Base-by-base conservation (phyloP, 2,329 filamentous ascomycete genomes). In the Epicoccum nigrum region DNA sequence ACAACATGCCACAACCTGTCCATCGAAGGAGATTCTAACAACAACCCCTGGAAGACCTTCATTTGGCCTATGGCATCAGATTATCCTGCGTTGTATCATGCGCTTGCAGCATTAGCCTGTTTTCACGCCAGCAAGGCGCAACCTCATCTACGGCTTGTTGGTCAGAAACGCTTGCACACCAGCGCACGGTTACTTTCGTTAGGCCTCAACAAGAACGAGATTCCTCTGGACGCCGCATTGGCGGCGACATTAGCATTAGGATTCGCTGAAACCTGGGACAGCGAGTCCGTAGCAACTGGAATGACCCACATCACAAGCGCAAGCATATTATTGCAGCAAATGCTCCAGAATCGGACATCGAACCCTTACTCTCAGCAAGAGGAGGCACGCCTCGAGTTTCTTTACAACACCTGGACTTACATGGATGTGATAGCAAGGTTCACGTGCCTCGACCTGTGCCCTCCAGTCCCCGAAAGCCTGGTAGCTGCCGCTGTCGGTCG, bases 351-450 rank as follows among this genome's bases (percentile, higher is more conserved):
- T 50, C 74, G 79, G 58, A 63, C 72, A 55, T 63, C 60, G 30
- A 58, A 67, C 3, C 61, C 72, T 40, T 55, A 70, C 27, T 59
- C 60, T 12, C 77, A 74, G 2, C 59, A 66, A 12, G 48, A 57
- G 8, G 51, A 58, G 8, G 73, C 77, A 28, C 74, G 84, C 4
- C 73, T 88, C 23, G 81, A 81, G 39, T 89, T 89, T 60, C 73
- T 89, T 13, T 85, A 83, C 69, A 88, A 87, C 63, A 85, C 83
- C 4, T 89, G 84, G 83, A 78, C 88, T 7, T 89, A 89, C 60
- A 86, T 88, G 81, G 85, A 88, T 66, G 86, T 87, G 19, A 85
- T 89, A 53, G 83, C 86, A n/a, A 80, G 86, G 12, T 74, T 89
- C 34, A 88, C 85, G 0, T 84, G 84, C 6, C 79, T 82, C 49